Base-by-base conservation (phyloP, 1,139 yeast species). In the Zygosaccharomyces sapae region DNA sequence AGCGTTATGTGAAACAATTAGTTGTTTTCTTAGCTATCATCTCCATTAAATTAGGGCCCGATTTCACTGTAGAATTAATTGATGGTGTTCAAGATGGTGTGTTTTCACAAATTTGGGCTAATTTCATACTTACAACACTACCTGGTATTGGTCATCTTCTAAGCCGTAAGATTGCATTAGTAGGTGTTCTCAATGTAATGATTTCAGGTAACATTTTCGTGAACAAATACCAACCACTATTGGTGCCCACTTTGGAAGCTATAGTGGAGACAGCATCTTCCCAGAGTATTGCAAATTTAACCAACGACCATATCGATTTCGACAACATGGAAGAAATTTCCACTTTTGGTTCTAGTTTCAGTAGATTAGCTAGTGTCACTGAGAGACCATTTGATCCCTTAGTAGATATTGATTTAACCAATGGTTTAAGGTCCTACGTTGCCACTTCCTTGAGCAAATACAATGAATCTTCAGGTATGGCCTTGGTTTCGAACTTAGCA, bases 271-370 rank as follows among this genome's bases (percentile, higher is more conserved):
- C 85, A 25, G 51, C 66, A 9, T 55, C 65, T 2, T 63, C 68
- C 5, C 68, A 68, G 38, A 65, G 68, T 29, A 61, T 68, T 31
- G 64, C 59, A 2, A 55, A 62, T 41, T 50, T 63, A 38, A 68
- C 61, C 20, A 66, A 62, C 12, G 72, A 67, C 37, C 52, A 61
- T 13, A 65, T 70, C 25, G 75, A 68, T 44, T 55, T 73, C 38
- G 76, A 76, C 46, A 59, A 58, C 33, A 49, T 68, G 30, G 74
- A 70, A 46, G 74, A 70, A 46, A 60, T 68, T n/a, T 57, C 71
- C 1, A 74, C 94, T 1, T 92, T 89, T 68, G 97, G 97, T 1
- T 83, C 96, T 0, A 80, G 82, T 44, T 92, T 80, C 66, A 86
- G 95, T 41, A 82, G 78, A 61, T 72, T 92, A 50, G 79, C 77